Evolutionary conservation across 352 stramenopile species (phyloP), one percentile per base, ranked within the genome.

Genomic region (Halophytophthora batemanensis): DNA sequence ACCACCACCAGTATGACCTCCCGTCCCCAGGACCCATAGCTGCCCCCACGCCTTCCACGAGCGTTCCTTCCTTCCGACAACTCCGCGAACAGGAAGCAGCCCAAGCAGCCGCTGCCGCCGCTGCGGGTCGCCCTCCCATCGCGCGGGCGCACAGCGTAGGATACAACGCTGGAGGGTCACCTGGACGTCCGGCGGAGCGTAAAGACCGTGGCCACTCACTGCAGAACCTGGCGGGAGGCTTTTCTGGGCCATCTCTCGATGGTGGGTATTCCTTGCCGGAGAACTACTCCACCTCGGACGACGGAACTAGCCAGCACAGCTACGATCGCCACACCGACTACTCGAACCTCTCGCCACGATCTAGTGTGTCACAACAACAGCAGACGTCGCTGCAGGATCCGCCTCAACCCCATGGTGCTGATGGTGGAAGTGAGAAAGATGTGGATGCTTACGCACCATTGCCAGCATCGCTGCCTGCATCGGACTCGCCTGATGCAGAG

Each of bases 41-140:
- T 18, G 56, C 53, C 33, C 53, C 56, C 8, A 46, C 34, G 45
- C 61, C 59, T 5, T 64, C 64, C 18, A 64, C 67, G 12, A 53
- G 31, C 10, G 61, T 93, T 17, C 80, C 77, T 13, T 90, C 79
- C 6, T 88, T 87, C 39, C 74, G 77, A 7, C 63, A 71, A 31
- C 50, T 87, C 18, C 73, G 77, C 3, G 71, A 87, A 54, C 74
- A 71, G 17, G 56, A 80, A 58, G 61, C 67, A n/a, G 50, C 62
- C 12, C 61, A 59, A 25, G 49, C 46, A 33, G 47, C 54, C 13
- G 53, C 46, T 35, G 47, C 54, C 13, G 53, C 60, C 25, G 46
- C 51, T 41, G 50, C 35, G 5, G 56, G 50, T 15, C 59, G 59
- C 18, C 55, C 53, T 18, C 55, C 60, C 1, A 65, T 79, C 29